phyloP scores from a whole-genome alignment of 495 filamentous ascomycete genomes.

The Chaetomium fimeti region DNA sequence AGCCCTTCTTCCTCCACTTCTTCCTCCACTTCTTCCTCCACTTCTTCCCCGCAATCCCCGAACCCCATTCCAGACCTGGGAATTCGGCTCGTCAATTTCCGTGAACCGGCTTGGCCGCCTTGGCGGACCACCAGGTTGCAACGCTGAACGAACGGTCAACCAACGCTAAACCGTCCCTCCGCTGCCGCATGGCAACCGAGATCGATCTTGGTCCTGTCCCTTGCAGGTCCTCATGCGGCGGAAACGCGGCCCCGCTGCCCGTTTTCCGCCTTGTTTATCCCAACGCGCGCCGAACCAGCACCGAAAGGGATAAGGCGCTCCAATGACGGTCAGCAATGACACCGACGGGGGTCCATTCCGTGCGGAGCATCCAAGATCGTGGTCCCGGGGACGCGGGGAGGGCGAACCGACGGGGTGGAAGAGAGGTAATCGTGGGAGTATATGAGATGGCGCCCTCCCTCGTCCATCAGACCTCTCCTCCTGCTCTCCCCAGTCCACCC shows the following conservation, averaged over 20 bases:
- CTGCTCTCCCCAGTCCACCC: background rate
- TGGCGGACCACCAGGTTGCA: constrained; percentile 1
- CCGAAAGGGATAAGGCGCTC: background rate
- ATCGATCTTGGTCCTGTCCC: constrained; percentile 13
- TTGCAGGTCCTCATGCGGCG: constrained; percentile 9
- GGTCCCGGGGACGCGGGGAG: constrained; percentile 2
- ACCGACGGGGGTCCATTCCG: constrained; percentile 1
- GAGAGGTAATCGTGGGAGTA: background rate
- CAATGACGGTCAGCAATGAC: constrained; percentile 1
- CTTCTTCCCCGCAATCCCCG: constrained; percentile 11
- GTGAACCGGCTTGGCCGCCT: constrained; percentile 14
- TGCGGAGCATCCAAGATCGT: constrained; percentile 1
- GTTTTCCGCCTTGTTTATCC: background rate
- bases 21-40: background rate
- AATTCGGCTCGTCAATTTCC: constrained; percentile 18
- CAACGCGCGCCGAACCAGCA: background rate
- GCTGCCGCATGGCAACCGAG: background rate
- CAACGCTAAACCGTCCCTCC: background rate
- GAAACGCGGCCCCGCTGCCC: constrained; percentile 16
- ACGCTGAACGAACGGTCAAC: background rate
- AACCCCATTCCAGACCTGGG: constrained; percentile 8
- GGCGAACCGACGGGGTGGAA: background rate
- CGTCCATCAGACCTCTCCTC: background rate
- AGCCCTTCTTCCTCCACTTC: background rate
- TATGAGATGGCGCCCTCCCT: background rate